These are phyloP conservation scores for Tilletia horrida DNA, from an alignment of 1,284 basidiomycete genomes.

Conservation along the genomic window DNA sequence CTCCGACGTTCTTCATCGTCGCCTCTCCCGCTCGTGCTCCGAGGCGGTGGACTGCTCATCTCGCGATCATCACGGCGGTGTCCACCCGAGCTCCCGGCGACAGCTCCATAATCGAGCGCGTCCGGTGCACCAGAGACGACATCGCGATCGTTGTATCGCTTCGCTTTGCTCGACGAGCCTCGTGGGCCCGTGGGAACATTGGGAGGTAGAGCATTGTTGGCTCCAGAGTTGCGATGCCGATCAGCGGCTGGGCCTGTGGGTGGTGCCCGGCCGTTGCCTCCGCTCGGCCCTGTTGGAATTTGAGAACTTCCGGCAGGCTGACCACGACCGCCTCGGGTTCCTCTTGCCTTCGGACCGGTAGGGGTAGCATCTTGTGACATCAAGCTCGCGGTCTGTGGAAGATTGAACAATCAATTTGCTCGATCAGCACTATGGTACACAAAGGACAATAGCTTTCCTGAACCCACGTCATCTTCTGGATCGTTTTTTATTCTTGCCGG, in stretches of 20 bases:
- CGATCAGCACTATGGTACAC: neutral
- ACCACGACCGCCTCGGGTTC: conserved; percentile 1
- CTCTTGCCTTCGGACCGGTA: neutral
- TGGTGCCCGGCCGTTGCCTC: conserved; percentile 17
- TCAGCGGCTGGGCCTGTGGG: conserved; percentile 26
- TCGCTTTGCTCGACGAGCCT: conserved; percentile 24
- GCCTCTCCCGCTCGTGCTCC: conserved; percentile 5
- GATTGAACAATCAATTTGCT: neutral
- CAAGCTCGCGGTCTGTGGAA: neutral
- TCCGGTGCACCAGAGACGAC: conserved; percentile 41
- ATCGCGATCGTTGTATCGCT: conserved; percentile 50
- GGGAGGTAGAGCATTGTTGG: conserved; percentile 27
- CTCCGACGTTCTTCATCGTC: conserved; percentile 13
- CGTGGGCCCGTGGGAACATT: conserved; percentile 42
- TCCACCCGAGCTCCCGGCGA: neutral
- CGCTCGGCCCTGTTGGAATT: conserved; percentile 15
- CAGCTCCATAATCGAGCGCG: conserved; percentile 50
- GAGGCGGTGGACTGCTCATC: conserved; percentile 4
- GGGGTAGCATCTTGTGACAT: neutral
- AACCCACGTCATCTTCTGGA: neutral
- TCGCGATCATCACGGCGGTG: conserved; percentile 12
- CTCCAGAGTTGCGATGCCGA: neutral
- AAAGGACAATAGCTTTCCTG: neutral
- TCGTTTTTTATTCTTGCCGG: neutral
- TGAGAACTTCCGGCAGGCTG: neutral